A percentile compares a stretch with the other conserved stretches of the same genome.
Evolutionary conservation across 352 stramenopile species (phyloP).

Genomic region (Globisporangium emineosum): DNA sequence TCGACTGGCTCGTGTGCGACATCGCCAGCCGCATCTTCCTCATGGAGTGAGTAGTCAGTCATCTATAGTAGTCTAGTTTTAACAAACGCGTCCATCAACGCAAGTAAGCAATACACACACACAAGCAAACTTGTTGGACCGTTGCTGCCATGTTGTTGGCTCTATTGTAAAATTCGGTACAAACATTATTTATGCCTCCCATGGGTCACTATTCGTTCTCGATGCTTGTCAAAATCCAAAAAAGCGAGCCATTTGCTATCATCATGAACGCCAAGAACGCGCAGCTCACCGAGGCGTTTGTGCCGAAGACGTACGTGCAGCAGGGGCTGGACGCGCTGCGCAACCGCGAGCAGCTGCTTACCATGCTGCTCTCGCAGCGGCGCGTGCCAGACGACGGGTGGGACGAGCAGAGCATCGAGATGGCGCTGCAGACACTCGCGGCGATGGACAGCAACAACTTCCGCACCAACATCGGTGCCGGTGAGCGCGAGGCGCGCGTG

Average conservation of each 20-base stretch:
- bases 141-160: background rate
- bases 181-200: background rate
- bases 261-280: slow-evolving; percentile 51
- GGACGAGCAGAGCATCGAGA: slow-evolving; percentile 87
- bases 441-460: slow-evolving; percentile 97
- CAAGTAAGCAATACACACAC: background rate
- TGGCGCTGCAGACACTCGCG: slow-evolving; percentile 83
- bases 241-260: background rate
- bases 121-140: background rate
- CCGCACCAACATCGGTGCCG: slow-evolving; percentile 87
- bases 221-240: slow-evolving; percentile 7
- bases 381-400: slow-evolving; percentile 85
- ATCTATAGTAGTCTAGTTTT: background rate
- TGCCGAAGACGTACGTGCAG: slow-evolving; percentile 67
- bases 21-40: slow-evolving; percentile 96
- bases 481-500: slow-evolving; percentile 96
- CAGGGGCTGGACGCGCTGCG: slow-evolving; percentile 71
- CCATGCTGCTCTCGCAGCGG: slow-evolving; percentile 77
- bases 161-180: background rate
- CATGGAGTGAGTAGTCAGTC: slow-evolving; percentile 3
- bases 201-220: background rate
- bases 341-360: slow-evolving; percentile 68
- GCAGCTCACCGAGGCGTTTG: slow-evolving; percentile 50
- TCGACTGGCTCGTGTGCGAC: slow-evolving; percentile 98
- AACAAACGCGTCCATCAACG: background rate